These are phyloP conservation scores for Cladophialophora yegresii DNA, from an alignment of 2,329 filamentous ascomycete species.

Conservation along the genomic window DNA sequence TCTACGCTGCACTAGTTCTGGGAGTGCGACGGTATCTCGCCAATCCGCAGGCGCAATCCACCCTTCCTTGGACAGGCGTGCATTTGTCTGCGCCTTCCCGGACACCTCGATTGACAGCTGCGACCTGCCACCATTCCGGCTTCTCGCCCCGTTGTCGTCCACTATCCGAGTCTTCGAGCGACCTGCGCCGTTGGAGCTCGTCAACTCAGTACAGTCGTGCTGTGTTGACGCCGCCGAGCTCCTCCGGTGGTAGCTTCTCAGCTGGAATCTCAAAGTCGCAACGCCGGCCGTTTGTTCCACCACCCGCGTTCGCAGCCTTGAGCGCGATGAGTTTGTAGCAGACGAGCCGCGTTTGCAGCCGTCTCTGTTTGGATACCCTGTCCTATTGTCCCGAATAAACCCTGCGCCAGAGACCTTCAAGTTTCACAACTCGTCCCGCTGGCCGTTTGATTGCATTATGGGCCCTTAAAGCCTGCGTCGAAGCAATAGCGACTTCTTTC, in stretches of 20 bases:
- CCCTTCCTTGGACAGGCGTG: conserved; percentile 7
- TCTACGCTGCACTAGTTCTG: not conserved
- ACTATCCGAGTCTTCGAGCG: conserved; percentile 11
- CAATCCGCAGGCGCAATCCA: conserved; percentile 20
- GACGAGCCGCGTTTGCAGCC: not conserved
- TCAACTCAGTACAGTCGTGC: conserved; percentile 1
- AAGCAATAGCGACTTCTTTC: conserved; percentile 20
- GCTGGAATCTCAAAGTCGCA: not conserved
- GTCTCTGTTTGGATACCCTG: conserved; percentile 5
- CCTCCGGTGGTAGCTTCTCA: not conserved
- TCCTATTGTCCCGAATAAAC: conserved; percentile 13
- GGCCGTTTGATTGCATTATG: conserved; percentile 28
- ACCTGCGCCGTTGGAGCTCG: conserved; percentile 14
- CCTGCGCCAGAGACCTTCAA: not conserved
- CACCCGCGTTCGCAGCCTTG: not conserved
- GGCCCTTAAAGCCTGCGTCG: conserved; percentile 19
- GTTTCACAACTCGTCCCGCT: conserved; percentile 19
- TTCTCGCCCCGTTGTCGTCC: conserved; percentile 9
- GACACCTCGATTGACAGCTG: conserved; percentile 32
- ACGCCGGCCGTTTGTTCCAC: not conserved
- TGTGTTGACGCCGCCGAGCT: conserved; percentile 6
- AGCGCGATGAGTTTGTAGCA: conserved; percentile 25
- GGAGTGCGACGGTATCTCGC: conserved; percentile 4
- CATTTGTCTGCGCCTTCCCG: conserved; percentile 28
- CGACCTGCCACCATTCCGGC: conserved; percentile 18